phyloP scores from a whole-genome alignment of 345 rosid genomes.

The Cardamine resedifolia region DNA sequence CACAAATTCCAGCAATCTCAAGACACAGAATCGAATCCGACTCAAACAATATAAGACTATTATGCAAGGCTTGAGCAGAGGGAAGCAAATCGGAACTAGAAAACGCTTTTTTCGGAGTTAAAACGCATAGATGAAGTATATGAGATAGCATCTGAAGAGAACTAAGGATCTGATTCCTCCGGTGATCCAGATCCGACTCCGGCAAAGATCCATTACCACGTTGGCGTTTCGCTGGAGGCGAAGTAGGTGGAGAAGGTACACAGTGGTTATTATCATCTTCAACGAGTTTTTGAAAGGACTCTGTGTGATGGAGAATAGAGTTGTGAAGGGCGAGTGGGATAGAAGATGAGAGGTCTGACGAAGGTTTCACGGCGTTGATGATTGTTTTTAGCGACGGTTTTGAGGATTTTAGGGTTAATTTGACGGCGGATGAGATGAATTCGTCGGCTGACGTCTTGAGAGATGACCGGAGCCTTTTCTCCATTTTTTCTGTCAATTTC shows the following conservation, averaged over 20 bases:
- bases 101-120: conserved; percentile 54
- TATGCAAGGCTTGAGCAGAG: conserved; percentile 61
- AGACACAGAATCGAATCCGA: conserved; percentile 55
- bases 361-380: conserved; percentile 50
- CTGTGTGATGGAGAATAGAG: conserved; percentile 44
- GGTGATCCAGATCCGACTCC: conserved; percentile 9
- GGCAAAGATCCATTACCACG: conserved; percentile 40
- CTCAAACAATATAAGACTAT: conserved; percentile 65
- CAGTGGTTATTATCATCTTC: conserved; percentile 8
- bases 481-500: conserved; percentile 43
- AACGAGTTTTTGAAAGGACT: conserved; percentile 37
- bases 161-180: conserved; percentile 39
- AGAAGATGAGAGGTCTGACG: conserved; percentile 53
- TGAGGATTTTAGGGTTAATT: conserved; percentile 52
- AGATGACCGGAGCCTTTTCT: conserved; percentile 70
- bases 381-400: conserved; percentile 68
- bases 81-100: conserved; percentile 51
- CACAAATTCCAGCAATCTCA: conserved; percentile 72
- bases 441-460: conserved; percentile 72
- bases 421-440: conserved; percentile 56
- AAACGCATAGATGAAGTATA: conserved; percentile 48
- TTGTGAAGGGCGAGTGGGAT: conserved; percentile 59
- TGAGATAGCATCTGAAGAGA: conserved; percentile 51
- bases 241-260: conserved; percentile 31
- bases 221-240: conserved; percentile 61